These are phyloP conservation scores for Podaxis sp. DNA, from an alignment of 768 basidiomycete genomes.

Conservation along the genomic window DNA sequence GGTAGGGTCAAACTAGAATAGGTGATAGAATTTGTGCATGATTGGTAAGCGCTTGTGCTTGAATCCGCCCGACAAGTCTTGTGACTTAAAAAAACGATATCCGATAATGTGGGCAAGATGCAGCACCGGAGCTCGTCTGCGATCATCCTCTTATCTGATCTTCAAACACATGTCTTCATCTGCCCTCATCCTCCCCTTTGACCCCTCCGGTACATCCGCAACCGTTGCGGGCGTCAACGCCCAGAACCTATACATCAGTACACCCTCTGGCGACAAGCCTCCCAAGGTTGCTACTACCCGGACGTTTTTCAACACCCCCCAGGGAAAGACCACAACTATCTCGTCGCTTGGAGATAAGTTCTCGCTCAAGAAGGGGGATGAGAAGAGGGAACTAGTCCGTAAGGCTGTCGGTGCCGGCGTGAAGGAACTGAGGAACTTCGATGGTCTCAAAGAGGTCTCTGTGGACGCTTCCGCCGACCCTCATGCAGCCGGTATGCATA, in stretches of 20 bases:
- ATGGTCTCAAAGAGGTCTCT: constrained; percentile 58
- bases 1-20: no score
- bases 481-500: constrained; percentile 68
- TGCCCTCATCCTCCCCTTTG: constrained; percentile 58
- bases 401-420: constrained; percentile 72
- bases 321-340: constrained; percentile 47
- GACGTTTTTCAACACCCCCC: constrained; percentile 58
- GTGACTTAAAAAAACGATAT: not conserved
- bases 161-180: constrained; percentile 46
- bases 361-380: constrained; percentile 38
- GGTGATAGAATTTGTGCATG: no score
- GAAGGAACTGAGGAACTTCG: constrained; percentile 60
- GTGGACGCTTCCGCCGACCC: constrained; percentile 68
- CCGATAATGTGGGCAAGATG: constrained; percentile 24
- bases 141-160: constrained; percentile 21
- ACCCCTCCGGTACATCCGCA: constrained; percentile 38
- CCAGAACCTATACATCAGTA: constrained; percentile 48
- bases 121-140: constrained; percentile 21
- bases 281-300: constrained; percentile 63
- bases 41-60: constrained; percentile 1
- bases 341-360: constrained; percentile 61
- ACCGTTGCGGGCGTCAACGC: constrained; percentile 40
- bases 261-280: constrained; percentile 48
- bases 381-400: constrained; percentile 64
- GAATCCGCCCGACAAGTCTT: not conserved